Base-by-base conservation (phyloP, 306 rosid species). In the Castanospermum australe region DNA sequence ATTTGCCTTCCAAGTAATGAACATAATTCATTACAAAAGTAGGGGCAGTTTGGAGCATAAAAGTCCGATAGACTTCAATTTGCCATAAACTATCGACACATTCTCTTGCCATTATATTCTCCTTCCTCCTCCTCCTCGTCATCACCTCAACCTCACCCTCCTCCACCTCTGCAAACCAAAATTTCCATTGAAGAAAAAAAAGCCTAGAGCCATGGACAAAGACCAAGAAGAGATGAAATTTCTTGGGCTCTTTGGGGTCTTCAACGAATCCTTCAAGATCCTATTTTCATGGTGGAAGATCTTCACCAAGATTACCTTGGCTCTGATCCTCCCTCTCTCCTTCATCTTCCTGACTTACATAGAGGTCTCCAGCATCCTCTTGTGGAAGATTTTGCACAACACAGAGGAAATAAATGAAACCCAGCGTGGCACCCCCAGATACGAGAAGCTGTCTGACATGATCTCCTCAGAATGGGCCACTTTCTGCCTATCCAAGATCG, bases 211-310 rank as follows among this genome's bases (percentile, higher is more conserved):
- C 75, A 90, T 90, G 92, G 92, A 90, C 33, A 77, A 21, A 57
- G 91, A 87, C 42, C 91, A 85, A 84, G 90, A 88, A 81, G 91
- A 90, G 44, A 64, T 88, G 82, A 87, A 88, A 21, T 79, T 86
- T 57, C 81, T 88, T 30, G 90, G 91, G 0, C 18, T 87, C 28
- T 66, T 85, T 33, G 95, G 83, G 4, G 67, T 89, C 70, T 77
- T 7, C 84, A 71, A 77, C 81, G 89, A 90, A 80, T 21, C 95
- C 35, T 70, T 4, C 65, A 85, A 83, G 62, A 79, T 83, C 65
- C 62, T 90, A 8, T 0, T 6, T 39, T 72, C 87, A 62, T 88
- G 89, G 86, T 36, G 87, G 50, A 88, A 66, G 20, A 76, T 90
- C 84, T 89, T 88, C 79, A 17, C 64, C 83, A 83, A 87, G 18